Evolutionary conservation across 2,329 filamentous ascomycete species (phyloP).

Genomic region (Anthostomella pinea): DNA sequence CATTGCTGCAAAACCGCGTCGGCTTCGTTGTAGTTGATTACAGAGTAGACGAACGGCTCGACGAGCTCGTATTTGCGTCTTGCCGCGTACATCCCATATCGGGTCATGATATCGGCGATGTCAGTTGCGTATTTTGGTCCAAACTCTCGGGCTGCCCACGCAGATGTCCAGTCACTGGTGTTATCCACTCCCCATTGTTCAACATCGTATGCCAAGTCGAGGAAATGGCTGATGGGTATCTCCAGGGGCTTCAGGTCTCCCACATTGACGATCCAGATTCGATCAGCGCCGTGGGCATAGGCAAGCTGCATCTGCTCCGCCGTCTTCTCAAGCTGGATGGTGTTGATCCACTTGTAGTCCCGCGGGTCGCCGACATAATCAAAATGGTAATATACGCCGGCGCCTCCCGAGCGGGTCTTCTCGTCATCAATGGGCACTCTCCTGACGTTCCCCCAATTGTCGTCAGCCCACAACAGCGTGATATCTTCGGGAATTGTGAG

Average conservation of each 20-base stretch:
- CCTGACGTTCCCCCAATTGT: constrained; percentile 61
- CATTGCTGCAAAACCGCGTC: constrained; percentile 54
- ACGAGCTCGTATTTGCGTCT: constrained; percentile 60
- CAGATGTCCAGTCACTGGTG: constrained; percentile 52
- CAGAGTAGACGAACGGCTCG: constrained; percentile 53
- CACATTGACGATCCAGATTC: constrained; percentile 65
- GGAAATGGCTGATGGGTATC: constrained; percentile 64
- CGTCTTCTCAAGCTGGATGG: constrained; percentile 62
- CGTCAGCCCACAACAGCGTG: constrained; percentile 61
- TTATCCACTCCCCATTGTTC: constrained; percentile 54
- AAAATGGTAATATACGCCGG: constrained; percentile 57
- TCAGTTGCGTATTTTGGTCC: constrained; percentile 43
- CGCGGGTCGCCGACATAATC: constrained; percentile 57
- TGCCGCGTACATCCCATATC: constrained; percentile 54
- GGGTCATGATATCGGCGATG: constrained; percentile 51
- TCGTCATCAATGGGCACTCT: constrained; percentile 56
- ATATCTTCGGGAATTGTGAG: constrained; percentile 59
- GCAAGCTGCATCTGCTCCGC: constrained; percentile 65
- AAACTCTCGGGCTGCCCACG: constrained; percentile 59
- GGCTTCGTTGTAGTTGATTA: constrained; percentile 61
- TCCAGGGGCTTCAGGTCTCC: constrained; percentile 63
- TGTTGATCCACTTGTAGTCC: constrained; percentile 64
- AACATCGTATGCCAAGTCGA: constrained; percentile 66
- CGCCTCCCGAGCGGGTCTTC: constrained; percentile 50
- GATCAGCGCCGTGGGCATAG: constrained; percentile 52